Conservation (phyloP, 306 rosid species). For the Prunus armeniaca region DNA sequence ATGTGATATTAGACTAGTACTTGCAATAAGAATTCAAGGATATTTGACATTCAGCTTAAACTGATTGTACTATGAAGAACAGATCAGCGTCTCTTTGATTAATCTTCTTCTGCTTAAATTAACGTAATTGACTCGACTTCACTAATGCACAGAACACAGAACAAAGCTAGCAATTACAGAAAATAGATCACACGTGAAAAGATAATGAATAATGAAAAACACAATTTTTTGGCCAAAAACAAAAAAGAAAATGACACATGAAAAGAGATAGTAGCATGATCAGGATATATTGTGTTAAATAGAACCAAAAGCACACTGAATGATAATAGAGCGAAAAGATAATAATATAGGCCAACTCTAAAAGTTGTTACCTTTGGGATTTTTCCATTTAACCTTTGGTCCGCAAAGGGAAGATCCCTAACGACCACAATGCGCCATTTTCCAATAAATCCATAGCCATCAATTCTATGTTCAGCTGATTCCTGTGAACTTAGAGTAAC, state of each 20-base stretch:
- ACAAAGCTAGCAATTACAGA: neutral
- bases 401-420: conserved; percentile 82
- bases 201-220: neutral
- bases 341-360: neutral
- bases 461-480: conserved; percentile 49
- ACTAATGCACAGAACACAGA: neutral
- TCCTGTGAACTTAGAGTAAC: conserved; percentile 73
- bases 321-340: neutral
- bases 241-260: neutral
- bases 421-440: conserved; percentile 84
- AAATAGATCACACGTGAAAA: neutral
- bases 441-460: conserved; percentile 67
- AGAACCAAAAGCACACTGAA: neutral
- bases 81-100: neutral
- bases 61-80: neutral
- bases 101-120: neutral
- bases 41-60: neutral
- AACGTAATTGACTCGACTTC: neutral
- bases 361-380: conserved; percentile 68
- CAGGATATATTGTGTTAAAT: neutral
- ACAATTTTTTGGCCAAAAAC: neutral
- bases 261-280: neutral
- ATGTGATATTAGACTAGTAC: neutral
- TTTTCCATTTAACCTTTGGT: conserved; percentile 96
- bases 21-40: neutral